phyloP scores from a whole-genome alignment of 495 filamentous ascomycete species.

The Aspergillus cristatus region DNA sequence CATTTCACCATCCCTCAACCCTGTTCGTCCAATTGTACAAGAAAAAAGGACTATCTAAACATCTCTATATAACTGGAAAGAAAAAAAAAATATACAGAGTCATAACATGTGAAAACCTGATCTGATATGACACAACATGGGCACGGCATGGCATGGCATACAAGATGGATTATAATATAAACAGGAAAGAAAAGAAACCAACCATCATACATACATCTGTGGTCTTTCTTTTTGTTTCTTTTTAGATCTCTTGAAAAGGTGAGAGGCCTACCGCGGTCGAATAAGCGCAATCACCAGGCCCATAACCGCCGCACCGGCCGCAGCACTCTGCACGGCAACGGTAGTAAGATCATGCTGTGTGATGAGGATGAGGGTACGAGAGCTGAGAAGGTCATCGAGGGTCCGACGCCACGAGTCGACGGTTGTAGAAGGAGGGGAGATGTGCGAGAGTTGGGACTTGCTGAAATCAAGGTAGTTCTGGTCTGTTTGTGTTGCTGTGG shows the following conservation, averaged over 20 bases:
- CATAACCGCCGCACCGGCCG: slow-evolving; percentile 58
- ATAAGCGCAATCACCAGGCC: slow-evolving; percentile 51
- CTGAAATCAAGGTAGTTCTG: background rate
- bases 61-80: too few relatives aligned
- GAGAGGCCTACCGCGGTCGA: slow-evolving; percentile 34
- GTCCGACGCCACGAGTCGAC: slow-evolving; percentile 22
- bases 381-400: slow-evolving; percentile 58
- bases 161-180: too few relatives aligned
- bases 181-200: too few relatives aligned
- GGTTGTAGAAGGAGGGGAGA: slow-evolving; percentile 4
- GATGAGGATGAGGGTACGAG: slow-evolving; percentile 49
- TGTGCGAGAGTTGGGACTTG: background rate
- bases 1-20: too few relatives aligned
- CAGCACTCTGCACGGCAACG: slow-evolving; percentile 60
- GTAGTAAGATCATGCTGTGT: slow-evolving; percentile 67
- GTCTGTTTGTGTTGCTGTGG: background rate
- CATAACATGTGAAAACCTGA: too few relatives aligned
- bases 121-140: too few relatives aligned
- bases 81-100: too few relatives aligned
- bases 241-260: too few relatives aligned
- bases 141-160: too few relatives aligned
- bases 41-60: too few relatives aligned
- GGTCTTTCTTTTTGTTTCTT: slow-evolving; percentile 14
- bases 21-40: too few relatives aligned
- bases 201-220: slow-evolving; percentile 1